These are phyloP conservation scores for Aspergillus novofumigatus DNA, from an alignment of 2,329 filamentous ascomycete genomes.

Conservation along the genomic window DNA sequence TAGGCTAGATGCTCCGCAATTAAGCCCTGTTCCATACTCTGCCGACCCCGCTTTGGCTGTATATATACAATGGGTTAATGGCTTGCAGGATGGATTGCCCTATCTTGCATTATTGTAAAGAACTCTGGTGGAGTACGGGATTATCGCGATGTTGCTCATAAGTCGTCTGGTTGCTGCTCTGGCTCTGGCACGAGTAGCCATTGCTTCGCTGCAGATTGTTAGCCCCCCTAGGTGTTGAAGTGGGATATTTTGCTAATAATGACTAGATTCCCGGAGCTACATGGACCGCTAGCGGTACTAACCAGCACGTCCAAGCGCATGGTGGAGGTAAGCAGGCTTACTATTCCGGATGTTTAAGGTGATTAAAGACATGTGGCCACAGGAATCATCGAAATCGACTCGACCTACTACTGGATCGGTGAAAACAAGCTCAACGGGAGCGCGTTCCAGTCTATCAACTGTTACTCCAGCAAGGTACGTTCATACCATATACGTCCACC, in stretches of 20 bases:
- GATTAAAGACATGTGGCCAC: too few species aligned
- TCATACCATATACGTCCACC: too few species aligned
- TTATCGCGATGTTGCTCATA: background rate
- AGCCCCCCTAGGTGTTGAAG: accelerated
- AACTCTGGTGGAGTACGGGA: background rate
- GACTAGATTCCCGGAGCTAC: conserved; percentile 41
- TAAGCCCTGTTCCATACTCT: background rate
- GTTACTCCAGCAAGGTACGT: conserved; percentile 54
- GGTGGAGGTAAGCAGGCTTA: conserved; percentile 47
- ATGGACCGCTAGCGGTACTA: conserved; percentile 43
- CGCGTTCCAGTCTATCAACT: conserved; percentile 62
- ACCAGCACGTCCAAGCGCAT: conserved; percentile 62
- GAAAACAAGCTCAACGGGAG: conserved; percentile 65
- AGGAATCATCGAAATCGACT: conserved; percentile 51
- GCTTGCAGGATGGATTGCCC: background rate
- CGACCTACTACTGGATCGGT: conserved; percentile 63
- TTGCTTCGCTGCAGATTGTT: conserved; percentile 9
- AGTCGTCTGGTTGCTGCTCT: background rate
- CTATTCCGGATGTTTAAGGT: too few species aligned
- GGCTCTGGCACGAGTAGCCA: background rate
- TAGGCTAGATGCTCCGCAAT: background rate
- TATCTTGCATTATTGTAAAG: background rate
- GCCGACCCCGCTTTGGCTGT: background rate
- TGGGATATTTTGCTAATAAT: background rate
- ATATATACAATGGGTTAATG: background rate